These are phyloP conservation scores for Agaricales sp. DNA, from an alignment of 1,284 basidiomycete genomes.

Conservation along the genomic window DNA sequence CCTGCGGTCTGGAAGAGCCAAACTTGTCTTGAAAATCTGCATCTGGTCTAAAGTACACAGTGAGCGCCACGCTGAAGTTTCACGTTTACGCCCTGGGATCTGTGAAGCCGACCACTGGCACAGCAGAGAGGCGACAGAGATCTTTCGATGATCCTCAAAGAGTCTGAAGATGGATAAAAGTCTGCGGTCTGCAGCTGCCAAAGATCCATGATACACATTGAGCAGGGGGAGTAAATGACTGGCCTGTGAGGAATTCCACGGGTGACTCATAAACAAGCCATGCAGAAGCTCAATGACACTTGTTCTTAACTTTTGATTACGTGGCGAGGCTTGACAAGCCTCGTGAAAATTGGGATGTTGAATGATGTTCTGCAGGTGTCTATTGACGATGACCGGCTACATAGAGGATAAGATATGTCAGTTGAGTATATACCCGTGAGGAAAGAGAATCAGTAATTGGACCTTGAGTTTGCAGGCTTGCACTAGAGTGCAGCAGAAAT, in stretches of 20 bases:
- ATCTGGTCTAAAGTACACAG: slow-evolving; percentile 63
- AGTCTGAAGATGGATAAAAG: slow-evolving; percentile 69
- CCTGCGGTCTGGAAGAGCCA: slow-evolving; percentile 55
- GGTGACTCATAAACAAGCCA: slow-evolving; percentile 63
- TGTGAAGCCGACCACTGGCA: slow-evolving; percentile 45
- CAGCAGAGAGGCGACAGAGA: slow-evolving; percentile 54
- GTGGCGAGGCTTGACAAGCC: slow-evolving; percentile 22
- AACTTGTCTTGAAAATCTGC: slow-evolving; percentile 63
- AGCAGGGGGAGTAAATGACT: slow-evolving; percentile 73
- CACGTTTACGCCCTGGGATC: slow-evolving; percentile 13
- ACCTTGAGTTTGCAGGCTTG: neutral
- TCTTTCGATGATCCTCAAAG: slow-evolving; percentile 66
- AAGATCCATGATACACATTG: slow-evolving; percentile 63
- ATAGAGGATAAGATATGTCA: slow-evolving; percentile 11
- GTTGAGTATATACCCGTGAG: neutral
- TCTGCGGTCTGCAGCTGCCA: slow-evolving; percentile 50
- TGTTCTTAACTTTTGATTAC: slow-evolving; percentile 26
- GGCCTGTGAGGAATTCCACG: slow-evolving; percentile 73
- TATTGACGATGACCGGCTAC: slow-evolving; percentile 54
- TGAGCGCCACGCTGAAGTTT: slow-evolving; percentile 47
- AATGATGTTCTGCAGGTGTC: slow-evolving; percentile 48
- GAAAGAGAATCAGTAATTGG: neutral
- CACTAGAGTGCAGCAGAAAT: neutral
- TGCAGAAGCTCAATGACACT: slow-evolving; percentile 46
- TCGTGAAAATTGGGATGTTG: slow-evolving; percentile 51